Evolutionary conservation across 192 early-diverging fungal species (phyloP), one percentile per base, ranked within the genome.

Genomic region (Coemansia sp.): DNA sequence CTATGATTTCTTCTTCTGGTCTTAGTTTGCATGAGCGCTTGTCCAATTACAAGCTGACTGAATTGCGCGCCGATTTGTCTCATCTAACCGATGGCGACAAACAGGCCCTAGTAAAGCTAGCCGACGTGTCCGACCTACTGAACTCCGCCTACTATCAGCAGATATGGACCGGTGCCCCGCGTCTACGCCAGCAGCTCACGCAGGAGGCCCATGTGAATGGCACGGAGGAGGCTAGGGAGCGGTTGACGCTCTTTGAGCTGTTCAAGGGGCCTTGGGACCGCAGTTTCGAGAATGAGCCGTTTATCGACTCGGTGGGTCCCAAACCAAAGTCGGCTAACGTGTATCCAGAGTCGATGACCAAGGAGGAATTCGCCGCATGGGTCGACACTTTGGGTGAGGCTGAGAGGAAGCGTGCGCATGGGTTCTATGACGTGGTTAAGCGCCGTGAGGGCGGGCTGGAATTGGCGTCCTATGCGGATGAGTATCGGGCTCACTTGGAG

Each of bases 311-410:
- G 3, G 86, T 80, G 1, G 79, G 76, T 3, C 52, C 57, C 3
- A 76, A 76, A 28, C 90, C 90, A 21, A 74, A 74, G 37, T 80
- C 81, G 2, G 89, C 79, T 45, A 89, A 90, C 61, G 89, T 86
- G 64, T 92, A 92, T 61, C 90, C 90, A 2, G 89, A 88, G 28
- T 86, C 87, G 26, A 89, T 92, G 83, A 86, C 79, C 36, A 73
- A 76, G 25, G 77, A 77, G 18, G 88, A 92, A 68, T 92, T 88
- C 52, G 60, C 81, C 23, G 53, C 60, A 13, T 92, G 88, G 88
- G 56, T 84, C 6, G 45, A 43, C 5, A 75, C 83, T 18, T 74
- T 92, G 38, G 41, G 53, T 16, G 38, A 75, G 7, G 72, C 72
- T 3, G 85, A 86, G 13, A 62, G 65, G 26, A 65, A 69, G 36